Base-by-base conservation (phyloP, 192 early-diverging fungal genomes). In the Linnemannia schmuckeri region DNA sequence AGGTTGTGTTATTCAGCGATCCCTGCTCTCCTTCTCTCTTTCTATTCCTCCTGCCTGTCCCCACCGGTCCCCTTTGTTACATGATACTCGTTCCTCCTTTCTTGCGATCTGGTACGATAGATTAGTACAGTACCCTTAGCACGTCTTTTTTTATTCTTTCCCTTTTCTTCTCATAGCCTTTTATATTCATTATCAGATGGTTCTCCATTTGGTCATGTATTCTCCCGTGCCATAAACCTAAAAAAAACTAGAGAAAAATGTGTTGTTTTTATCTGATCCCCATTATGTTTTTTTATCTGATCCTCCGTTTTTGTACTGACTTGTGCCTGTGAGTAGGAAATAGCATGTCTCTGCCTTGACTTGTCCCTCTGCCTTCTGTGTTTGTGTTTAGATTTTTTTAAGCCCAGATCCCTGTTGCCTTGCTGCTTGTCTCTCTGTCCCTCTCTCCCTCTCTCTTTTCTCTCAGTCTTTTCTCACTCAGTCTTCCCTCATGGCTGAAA, bases 171-270 rank as follows among this genome's bases (percentile, higher is more conserved):
- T 30, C 12, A 13, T 15, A 4, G 30, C 33, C 13, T 12, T 63
- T 66, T 33, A 1, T 18, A 61, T 52, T 52, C 49, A 57, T 66
- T 66, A 66, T 66, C 61, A 33, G 61, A 66, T 66, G 12, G 30
- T 35, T 27, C 55, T 9, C 55, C n/a, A 27, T 15, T 66, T 66
- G 61, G 61, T 66, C 10, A 33, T 66, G 61, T 33, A 30, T 66
- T 66, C 61, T 66, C 61, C 61, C 61, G 61, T 66, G 61, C 61
- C 61, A 66, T 15, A 66, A 66, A 66, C 61, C 4, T 33, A 66
- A 66, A 66, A 66, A 52, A 49, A 20, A 49, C n/a, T n/a, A n/a
- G 18, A 18, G 49, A 20, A 52, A 52, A 52, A 52, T 52, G 18
- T 35, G 33, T 66, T 30, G 30, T 12, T 30, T 66, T 66, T 66